A percentile compares a stretch with the other conserved stretches of the same genome.
Conservation (phyloP, 2,329 filamentous ascomycete species). For the Hymenoscyphus scutula region DNA sequence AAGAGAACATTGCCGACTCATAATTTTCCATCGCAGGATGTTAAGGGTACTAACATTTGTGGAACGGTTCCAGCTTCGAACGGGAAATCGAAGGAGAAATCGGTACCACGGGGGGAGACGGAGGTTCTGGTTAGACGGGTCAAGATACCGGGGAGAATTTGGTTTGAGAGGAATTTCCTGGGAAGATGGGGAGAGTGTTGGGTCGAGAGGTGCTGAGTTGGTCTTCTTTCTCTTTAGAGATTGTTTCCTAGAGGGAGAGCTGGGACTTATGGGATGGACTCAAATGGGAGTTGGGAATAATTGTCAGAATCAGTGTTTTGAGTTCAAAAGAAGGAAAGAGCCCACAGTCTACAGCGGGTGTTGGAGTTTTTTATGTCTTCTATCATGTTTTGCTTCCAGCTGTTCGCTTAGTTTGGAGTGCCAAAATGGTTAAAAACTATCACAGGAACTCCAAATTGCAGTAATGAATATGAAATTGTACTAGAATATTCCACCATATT, state of each 20-base stretch:
- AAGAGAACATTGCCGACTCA: neutral
- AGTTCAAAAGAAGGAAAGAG: neutral
- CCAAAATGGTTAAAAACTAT: too few relatives aligned
- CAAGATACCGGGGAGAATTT: constrained; percentile 14
- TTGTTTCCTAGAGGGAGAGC: neutral
- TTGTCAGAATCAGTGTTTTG: neutral
- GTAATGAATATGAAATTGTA: too few relatives aligned
- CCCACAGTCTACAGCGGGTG: neutral
- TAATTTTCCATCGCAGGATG: neutral
- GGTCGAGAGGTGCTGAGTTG: constrained; percentile 14
- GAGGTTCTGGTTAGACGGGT: constrained; percentile 14
- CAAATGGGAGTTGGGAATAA: neutral
- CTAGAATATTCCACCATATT: too few relatives aligned
- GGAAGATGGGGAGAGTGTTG: constrained; percentile 11
- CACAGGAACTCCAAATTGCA: too few relatives aligned
- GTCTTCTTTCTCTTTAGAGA: neutral
- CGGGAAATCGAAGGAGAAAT: too few relatives aligned
- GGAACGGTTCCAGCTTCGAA: too few relatives aligned
- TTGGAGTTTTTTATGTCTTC: neutral
- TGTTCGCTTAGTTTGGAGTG: neutral
- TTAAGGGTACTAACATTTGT: too few relatives aligned
- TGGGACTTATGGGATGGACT: neutral
- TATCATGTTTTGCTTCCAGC: neutral
- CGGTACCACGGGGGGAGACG: constrained; percentile 1
- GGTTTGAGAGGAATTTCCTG: constrained; percentile 13